phyloP scores from a whole-genome alignment of 805 yeast genomes.

The Suhomyces xylopsoci region DNA sequence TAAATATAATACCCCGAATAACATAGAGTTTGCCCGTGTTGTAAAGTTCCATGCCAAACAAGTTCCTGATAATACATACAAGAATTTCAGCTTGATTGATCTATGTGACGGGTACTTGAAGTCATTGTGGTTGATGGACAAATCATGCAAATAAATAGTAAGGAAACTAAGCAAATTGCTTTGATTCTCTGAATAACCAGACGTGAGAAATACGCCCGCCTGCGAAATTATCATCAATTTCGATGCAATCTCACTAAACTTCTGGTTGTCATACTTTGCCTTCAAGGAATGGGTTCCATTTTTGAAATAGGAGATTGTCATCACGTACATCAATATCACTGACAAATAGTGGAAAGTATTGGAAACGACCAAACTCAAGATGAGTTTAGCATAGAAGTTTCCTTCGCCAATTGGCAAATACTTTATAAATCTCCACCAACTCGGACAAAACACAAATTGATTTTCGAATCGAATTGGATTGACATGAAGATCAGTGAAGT shows the following conservation, averaged over 20 bases:
- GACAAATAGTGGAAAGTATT: constrained; percentile 53
- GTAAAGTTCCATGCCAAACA: constrained; percentile 56
- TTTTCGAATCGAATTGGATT: constrained; percentile 68
- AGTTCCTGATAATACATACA: constrained; percentile 49
- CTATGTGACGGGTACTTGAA: constrained; percentile 11
- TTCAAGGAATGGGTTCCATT: not conserved
- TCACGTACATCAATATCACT: constrained; percentile 44
- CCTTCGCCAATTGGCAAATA: constrained; percentile 15
- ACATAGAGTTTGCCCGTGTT: constrained; percentile 71
- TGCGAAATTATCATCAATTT: constrained; percentile 61
- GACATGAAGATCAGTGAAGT: constrained; percentile 57
- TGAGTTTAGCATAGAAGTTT: constrained; percentile 44
- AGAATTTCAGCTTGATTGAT: constrained; percentile 18
- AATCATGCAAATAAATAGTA: constrained; percentile 54
- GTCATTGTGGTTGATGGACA: constrained; percentile 20
- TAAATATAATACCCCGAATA: constrained; percentile 66
- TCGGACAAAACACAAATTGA: constrained; percentile 82
- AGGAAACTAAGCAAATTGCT: constrained; percentile 58
- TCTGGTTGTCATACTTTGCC: not conserved
- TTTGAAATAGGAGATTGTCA: constrained; percentile 37
- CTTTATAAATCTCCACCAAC: constrained; percentile 61
- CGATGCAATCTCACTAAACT: constrained; percentile 28
- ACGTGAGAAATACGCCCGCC: constrained; percentile 73
- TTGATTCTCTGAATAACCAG: constrained; percentile 73
- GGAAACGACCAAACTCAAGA: constrained; percentile 47